A percentile compares a stretch with the other conserved stretches of the same genome.
Evolutionary conservation across 805 yeast species (phyloP).

Genomic region (Metschnikowia aberdeeniae): DNA sequence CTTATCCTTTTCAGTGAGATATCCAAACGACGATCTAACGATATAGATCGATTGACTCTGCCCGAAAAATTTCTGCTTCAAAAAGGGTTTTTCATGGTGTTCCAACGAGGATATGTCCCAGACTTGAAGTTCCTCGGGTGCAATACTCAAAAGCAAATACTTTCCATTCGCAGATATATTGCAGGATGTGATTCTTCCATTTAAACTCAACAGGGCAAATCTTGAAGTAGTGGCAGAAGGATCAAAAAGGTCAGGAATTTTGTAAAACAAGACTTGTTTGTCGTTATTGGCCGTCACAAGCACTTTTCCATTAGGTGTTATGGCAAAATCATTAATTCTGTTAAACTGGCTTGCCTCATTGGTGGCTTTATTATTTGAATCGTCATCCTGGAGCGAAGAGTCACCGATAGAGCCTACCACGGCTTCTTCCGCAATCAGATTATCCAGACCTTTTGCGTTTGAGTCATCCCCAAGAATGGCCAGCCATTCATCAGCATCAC

Average conservation of each 20-base stretch:
- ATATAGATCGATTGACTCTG: slow-evolving; percentile 67
- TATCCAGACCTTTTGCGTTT: slow-evolving; percentile 2
- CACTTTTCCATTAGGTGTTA: slow-evolving; percentile 59
- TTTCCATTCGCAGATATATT: slow-evolving; percentile 53
- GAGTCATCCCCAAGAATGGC: slow-evolving; percentile 12
- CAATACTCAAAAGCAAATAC: slow-evolving; percentile 55
- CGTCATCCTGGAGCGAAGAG: neutral
- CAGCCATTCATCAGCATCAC: slow-evolving; percentile 28
- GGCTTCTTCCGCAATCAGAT: slow-evolving; percentile 5
- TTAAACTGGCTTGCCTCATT: slow-evolving; percentile 24
- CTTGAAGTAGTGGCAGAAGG: slow-evolving; percentile 32
- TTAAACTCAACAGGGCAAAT: slow-evolving; percentile 46
- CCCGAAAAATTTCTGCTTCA: slow-evolving; percentile 65
- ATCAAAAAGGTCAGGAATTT: slow-evolving; percentile 37
- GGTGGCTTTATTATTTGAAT: slow-evolving; percentile 1
- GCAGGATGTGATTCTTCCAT: slow-evolving; percentile 62
- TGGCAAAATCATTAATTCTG: slow-evolving; percentile 64
- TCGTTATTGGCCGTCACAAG: slow-evolving; percentile 65
- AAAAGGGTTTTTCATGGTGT: slow-evolving; percentile 38
- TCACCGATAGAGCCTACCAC: slow-evolving; percentile 3
- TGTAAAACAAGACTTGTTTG: slow-evolving; percentile 57
- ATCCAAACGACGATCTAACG: slow-evolving; percentile 75
- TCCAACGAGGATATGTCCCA: slow-evolving; percentile 58
- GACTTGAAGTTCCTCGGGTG: slow-evolving; percentile 72
- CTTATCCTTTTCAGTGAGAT: slow-evolving; percentile 30